Evolutionary conservation across 345 rosid species (phyloP).

Genomic region (Populus deltoides): DNA sequence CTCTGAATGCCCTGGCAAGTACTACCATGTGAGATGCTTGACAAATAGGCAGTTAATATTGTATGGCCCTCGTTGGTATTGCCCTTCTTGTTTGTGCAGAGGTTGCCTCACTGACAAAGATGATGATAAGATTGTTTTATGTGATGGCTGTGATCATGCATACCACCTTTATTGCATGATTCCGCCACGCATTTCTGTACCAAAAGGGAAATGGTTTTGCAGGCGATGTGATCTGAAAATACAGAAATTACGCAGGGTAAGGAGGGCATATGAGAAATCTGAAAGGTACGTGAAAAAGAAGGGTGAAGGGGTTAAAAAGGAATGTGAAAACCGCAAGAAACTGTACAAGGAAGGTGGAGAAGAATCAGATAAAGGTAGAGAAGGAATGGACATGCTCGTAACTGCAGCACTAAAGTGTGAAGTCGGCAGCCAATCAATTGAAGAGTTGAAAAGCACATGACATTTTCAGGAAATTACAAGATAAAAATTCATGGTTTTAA

Average conservation of each 20-base stretch:
- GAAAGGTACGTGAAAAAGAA: slow-evolving; percentile 31
- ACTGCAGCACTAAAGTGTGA: slow-evolving; percentile 56
- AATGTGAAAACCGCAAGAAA: slow-evolving; percentile 14
- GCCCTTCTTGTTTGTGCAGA: slow-evolving; percentile 91
- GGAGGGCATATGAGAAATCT: slow-evolving; percentile 40
- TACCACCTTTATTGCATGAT: slow-evolving; percentile 83
- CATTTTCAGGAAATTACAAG: slow-evolving; percentile 2
- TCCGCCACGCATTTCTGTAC: slow-evolving; percentile 57
- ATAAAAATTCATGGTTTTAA: not conserved
- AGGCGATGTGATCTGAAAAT: slow-evolving; percentile 57
- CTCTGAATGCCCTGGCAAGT: slow-evolving; percentile 53
- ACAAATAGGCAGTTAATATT: slow-evolving; percentile 55
- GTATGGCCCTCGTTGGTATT: slow-evolving; percentile 71
- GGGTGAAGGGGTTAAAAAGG: slow-evolving; percentile 14
- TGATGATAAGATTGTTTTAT: slow-evolving; percentile 70
- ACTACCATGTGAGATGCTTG: slow-evolving; percentile 79
- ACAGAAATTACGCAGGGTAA: slow-evolving; percentile 43
- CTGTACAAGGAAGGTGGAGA: slow-evolving; percentile 21
- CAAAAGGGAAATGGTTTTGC: slow-evolving; percentile 83
- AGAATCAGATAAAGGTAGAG: slow-evolving; percentile 41
- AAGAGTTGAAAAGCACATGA: slow-evolving; percentile 17
- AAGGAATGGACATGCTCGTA: slow-evolving; percentile 77
- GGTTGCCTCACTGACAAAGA: slow-evolving; percentile 71
- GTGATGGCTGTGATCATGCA: slow-evolving; percentile 91
- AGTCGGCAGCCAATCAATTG: slow-evolving; percentile 26